These are phyloP conservation scores for Wallemia hederae DNA, from an alignment of 1,284 basidiomycete genomes.

Conservation along the genomic window DNA sequence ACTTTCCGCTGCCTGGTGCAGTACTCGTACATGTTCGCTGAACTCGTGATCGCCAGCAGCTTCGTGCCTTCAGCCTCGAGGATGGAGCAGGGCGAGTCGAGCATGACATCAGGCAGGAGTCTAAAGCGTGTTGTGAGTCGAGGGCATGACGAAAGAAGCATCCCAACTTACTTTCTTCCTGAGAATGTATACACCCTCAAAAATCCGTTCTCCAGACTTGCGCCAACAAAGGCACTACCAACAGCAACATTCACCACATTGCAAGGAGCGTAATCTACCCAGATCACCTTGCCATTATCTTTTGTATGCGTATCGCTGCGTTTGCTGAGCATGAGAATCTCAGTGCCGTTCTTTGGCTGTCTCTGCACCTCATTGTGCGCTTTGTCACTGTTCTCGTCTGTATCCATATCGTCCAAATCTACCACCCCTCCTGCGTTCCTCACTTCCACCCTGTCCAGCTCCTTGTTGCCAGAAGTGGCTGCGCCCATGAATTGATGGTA, in stretches of 20 bases:
- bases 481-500: not conserved
- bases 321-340: not conserved
- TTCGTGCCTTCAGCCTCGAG: constrained; percentile 30
- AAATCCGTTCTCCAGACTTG: constrained; percentile 40
- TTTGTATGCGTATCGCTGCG: constrained; percentile 18
- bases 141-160: not conserved
- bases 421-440: not conserved
- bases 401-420: not conserved
- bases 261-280: constrained; percentile 59
- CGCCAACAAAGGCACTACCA: constrained; percentile 38
- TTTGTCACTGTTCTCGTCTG: too few species aligned
- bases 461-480: not conserved
- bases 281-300: constrained; percentile 36
- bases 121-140: constrained; percentile 16
- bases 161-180: constrained; percentile 4
- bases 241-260: constrained; percentile 35
- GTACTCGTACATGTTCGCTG: constrained; percentile 43
- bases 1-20: constrained; percentile 17
- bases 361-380: not conserved
- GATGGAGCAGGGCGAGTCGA: constrained; percentile 39
- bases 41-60: constrained; percentile 38
- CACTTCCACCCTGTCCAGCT: not conserved
- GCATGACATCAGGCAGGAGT: constrained; percentile 36
- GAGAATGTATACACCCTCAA: constrained; percentile 17
- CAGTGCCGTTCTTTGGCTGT: not conserved